These are phyloP conservation scores for Rhizopogon rudus DNA, from an alignment of 768 basidiomycete genomes.

Conservation along the genomic window DNA sequence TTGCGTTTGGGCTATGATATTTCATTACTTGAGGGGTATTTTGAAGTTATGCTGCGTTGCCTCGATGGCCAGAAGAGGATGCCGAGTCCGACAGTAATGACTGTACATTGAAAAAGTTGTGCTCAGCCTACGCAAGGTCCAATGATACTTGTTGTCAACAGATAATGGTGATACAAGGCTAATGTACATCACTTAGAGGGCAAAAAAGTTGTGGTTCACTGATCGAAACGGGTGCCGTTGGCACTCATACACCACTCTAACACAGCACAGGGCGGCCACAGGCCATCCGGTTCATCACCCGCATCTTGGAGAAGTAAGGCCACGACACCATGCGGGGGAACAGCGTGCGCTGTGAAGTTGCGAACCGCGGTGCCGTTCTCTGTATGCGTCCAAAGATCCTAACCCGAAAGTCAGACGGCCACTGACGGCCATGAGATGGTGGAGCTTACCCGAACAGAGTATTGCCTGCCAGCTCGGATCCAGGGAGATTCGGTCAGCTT, in stretches of 20 bases:
- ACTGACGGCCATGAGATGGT: background rate
- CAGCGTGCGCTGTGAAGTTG: conserved; percentile 45
- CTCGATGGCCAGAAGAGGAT: background rate
- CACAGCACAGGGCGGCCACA: conserved; percentile 52
- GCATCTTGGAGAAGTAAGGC: conserved; percentile 62
- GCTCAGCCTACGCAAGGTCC: background rate
- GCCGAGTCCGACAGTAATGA: background rate
- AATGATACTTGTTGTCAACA: background rate
- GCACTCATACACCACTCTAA: conserved; percentile 53
- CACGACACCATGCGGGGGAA: conserved; percentile 67
- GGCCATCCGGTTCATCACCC: conserved; percentile 58
- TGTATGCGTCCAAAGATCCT: conserved; percentile 75
- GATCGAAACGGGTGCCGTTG: conserved; percentile 45
- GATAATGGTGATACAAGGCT: background rate
- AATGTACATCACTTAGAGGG: background rate
- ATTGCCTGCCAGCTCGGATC: conserved; percentile 63
- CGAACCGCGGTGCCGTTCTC: conserved; percentile 63
- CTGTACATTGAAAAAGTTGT: background rate
- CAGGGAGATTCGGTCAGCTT: conserved; percentile 65
- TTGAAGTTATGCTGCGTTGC: background rate
- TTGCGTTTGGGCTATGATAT: no score
- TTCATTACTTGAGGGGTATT: no score
- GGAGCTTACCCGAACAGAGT: conserved; percentile 53
- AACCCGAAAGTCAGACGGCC: background rate
- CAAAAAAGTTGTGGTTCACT: background rate